A percentile compares a stretch with the other conserved stretches of the same genome.
These are phyloP conservation scores for Vachellia pachyceras DNA, from an alignment of 306 rosid species.

Conservation along the genomic window DNA sequence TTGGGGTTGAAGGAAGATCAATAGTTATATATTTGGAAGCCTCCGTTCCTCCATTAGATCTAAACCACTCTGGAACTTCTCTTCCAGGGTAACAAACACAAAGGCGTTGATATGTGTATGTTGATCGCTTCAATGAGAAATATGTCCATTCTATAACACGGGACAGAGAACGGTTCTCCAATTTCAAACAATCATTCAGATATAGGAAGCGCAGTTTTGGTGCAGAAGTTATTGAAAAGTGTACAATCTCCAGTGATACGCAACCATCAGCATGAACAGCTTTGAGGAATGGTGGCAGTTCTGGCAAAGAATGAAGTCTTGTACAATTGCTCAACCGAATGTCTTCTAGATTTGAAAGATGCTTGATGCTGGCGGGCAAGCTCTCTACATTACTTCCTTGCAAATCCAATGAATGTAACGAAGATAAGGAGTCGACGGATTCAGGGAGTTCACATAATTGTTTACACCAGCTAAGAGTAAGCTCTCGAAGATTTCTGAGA, in stretches of 20 bases:
- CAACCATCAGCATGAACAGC: neutral
- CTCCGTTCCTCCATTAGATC: neutral
- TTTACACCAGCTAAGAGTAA: neutral
- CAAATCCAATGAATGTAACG: neutral
- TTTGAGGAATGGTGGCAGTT: neutral
- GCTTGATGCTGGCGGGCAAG: neutral
- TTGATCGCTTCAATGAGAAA: neutral
- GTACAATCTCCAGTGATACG: neutral
- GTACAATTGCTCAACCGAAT: neutral
- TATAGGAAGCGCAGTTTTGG: neutral
- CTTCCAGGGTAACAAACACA: neutral
- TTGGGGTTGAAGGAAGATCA: neutral
- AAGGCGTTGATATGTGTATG: fast-evolving
- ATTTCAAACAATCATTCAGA: neutral
- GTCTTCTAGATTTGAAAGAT: neutral
- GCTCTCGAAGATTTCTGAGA: neutral
- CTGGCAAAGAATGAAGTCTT: neutral
- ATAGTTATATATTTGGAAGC: neutral
- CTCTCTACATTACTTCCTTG: neutral
- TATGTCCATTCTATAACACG: neutral
- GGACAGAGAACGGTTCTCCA: neutral
- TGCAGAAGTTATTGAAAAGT: neutral
- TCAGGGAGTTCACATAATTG: neutral
- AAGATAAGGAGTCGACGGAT: neutral
- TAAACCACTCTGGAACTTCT: neutral